Evolutionary conservation across 805 yeast genomes (phyloP), one percentile per base, ranked within the genome.

Genomic region (Sungouiella thailandica): DNA sequence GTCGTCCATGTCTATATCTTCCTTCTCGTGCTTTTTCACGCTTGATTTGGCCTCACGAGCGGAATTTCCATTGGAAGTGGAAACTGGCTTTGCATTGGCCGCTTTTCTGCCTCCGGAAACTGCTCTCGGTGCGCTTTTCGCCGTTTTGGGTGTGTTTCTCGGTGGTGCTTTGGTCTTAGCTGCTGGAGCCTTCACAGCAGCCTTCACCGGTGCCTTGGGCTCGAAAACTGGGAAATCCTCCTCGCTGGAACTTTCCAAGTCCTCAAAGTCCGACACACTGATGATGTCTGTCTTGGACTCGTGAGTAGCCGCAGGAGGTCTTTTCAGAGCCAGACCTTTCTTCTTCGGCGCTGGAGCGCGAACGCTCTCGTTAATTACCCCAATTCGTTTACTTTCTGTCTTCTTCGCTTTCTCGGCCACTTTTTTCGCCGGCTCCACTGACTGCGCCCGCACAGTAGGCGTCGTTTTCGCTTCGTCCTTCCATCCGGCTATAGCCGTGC

Each of bases 181-280:
- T 7, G 22, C 7, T 9, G 30, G 19, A 22, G 29, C 19, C 31
- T 37, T 34, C 14, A 25, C 37, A 13, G 37, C 37, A 4, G 28
- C 32, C 27, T 35, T 37, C n/a, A n/a, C n/a, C 18, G 36, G 29
- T 11, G 5, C 24, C 6, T 36, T 37, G 9, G 41, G 20, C 18
- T 33, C 34, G 9, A 45, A 32, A 16, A 37, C 38, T 8, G 49
- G 47, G 24, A 45, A 45, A 19, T 42, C 49, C 5, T 36, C 29
- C 9, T 38, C 47, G 25, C 20, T 29, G 11, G 36, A 41, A 25
- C 34, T 40, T 28, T 49, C 58, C 29, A 64, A 45, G 32, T 56
- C 65, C 25, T 62, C 69, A 37, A 64, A 64, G 37, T 64, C 69
- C 13, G 64, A 57, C 22, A 59, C 68, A 33, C 58, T 55, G 19